These are phyloP conservation scores for Saccharomyces uvarum DNA, from an alignment of 1,139 yeast genomes.

Conservation along the genomic window DNA sequence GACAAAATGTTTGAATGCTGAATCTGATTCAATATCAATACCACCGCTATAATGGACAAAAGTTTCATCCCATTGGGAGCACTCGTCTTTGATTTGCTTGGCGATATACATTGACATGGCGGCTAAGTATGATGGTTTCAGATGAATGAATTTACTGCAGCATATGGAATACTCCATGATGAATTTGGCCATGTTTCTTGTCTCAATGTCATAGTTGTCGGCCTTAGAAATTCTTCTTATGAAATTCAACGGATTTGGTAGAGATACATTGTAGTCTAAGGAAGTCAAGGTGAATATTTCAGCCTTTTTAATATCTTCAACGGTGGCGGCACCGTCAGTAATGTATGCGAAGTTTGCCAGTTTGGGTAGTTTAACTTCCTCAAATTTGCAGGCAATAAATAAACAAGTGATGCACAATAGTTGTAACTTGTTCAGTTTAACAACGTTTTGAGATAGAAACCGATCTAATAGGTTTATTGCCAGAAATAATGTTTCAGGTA, in stretches of 20 bases:
- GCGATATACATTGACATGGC: constrained; percentile 52
- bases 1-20: neutral
- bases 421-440: constrained; percentile 75
- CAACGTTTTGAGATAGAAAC: constrained; percentile 68
- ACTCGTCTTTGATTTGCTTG: constrained; percentile 35
- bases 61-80: constrained; percentile 74
- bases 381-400: constrained; percentile 90
- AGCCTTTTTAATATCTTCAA: constrained; percentile 77
- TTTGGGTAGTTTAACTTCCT: constrained; percentile 91
- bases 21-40: constrained; percentile 13
- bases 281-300: constrained; percentile 75
- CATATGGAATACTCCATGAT: constrained; percentile 72
- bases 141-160: constrained; percentile 70
- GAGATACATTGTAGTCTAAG: constrained; percentile 71
- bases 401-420: constrained; percentile 81
- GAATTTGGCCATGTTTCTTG: constrained; percentile 84
- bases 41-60: constrained; percentile 84
- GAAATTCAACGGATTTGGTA: constrained; percentile 92
- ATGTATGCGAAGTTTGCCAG: constrained; percentile 83
- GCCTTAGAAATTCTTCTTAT: constrained; percentile 88
- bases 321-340: constrained; percentile 75
- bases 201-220: constrained; percentile 82
- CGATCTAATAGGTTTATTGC: constrained; percentile 88
- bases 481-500: constrained; percentile 81
- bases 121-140: constrained; percentile 73